Conservation (phyloP, 305 asterid species). For the Fraxinus dipetala region DNA sequence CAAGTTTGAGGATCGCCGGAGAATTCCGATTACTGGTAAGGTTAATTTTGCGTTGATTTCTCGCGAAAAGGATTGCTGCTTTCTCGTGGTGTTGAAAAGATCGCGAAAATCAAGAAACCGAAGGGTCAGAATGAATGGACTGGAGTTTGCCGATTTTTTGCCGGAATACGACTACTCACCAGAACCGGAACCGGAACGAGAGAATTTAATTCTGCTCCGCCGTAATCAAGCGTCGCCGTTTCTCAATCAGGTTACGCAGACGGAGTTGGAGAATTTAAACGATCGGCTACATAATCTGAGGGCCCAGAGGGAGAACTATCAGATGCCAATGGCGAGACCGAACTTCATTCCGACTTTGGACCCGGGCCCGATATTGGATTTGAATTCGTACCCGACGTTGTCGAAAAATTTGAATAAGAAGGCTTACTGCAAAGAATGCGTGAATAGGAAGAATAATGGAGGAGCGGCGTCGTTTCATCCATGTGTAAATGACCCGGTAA, state of each 20-base stretch:
- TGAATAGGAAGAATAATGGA: conserved; percentile 25
- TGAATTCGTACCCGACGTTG: conserved; percentile 28
- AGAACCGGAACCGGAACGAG: conserved; percentile 10
- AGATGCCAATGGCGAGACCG: conserved; percentile 30
- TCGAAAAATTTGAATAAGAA: conserved; percentile 21
- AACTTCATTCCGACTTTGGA: conserved; percentile 7
- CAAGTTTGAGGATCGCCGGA: conserved; percentile 43
- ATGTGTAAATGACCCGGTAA: conserved; percentile 58
- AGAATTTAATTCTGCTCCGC: conserved; percentile 40
- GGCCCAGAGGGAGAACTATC: conserved; percentile 43
- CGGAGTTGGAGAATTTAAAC: conserved; percentile 34
- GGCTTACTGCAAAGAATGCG: conserved; percentile 49
- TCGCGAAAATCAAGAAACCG: conserved; percentile 57
- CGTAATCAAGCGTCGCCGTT: conserved; percentile 31
- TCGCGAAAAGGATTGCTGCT: conserved; percentile 53
- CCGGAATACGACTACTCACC: conserved; percentile 11
- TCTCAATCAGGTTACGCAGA: conserved; percentile 22
- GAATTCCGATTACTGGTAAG: conserved; percentile 65
- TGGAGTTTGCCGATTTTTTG: conserved; percentile 27
- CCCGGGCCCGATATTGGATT: conserved; percentile 12
- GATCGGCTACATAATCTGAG: conserved; percentile 41
- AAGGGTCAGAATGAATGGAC: conserved; percentile 37
- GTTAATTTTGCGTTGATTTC: conserved; percentile 53
- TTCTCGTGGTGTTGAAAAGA: conserved; percentile 71
- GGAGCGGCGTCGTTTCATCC: conserved; percentile 47